Evolutionary conservation across 2,329 filamentous ascomycete genomes (phyloP).

Genomic region (Hymenoscyphus albidus): DNA sequence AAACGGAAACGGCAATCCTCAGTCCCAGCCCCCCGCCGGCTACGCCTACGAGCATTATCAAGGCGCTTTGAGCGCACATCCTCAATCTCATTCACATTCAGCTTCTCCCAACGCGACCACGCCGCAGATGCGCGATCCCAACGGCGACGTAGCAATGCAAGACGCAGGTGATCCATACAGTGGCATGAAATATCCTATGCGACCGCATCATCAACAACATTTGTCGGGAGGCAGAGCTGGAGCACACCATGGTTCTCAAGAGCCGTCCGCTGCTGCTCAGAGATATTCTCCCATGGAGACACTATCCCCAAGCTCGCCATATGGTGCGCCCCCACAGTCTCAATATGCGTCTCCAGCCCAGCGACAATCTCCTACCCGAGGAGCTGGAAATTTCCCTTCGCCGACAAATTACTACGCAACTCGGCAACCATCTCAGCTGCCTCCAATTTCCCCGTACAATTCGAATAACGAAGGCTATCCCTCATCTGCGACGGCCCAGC

Average conservation of each 20-base stretch:
- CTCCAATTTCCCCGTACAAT: conserved; percentile 67
- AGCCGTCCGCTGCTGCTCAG: conserved; percentile 79
- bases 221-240: conserved; percentile 48
- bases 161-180: conserved; percentile 80
- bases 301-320: conserved; percentile 75
- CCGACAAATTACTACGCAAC: conserved; percentile 55
- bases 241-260: conserved; percentile 67
- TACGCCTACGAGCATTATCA: conserved; percentile 69
- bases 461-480: conserved; percentile 67
- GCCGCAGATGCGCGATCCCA: conserved; percentile 64
- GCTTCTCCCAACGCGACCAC: conserved; percentile 52
- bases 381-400: conserved; percentile 57
- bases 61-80: conserved; percentile 40
- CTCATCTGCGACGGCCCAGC: conserved; percentile 63
- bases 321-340: conserved; percentile 56
- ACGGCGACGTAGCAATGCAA: conserved; percentile 80
- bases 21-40: conserved; percentile 51
- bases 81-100: conserved; percentile 52
- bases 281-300: conserved; percentile 96
- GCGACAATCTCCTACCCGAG: conserved; percentile 76
- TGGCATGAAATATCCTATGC: conserved; percentile 79
- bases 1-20: conserved; percentile 29
- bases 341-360: conserved; percentile 47
- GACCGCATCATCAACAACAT: conserved; percentile 74
- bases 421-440: conserved; percentile 54